Percentiles rank a stretch among this genome's conserved stretches.
Evolutionary conservation across 2,329 filamentous ascomycete genomes (phyloP).

Genomic region (Talaromyces pinophilus): DNA sequence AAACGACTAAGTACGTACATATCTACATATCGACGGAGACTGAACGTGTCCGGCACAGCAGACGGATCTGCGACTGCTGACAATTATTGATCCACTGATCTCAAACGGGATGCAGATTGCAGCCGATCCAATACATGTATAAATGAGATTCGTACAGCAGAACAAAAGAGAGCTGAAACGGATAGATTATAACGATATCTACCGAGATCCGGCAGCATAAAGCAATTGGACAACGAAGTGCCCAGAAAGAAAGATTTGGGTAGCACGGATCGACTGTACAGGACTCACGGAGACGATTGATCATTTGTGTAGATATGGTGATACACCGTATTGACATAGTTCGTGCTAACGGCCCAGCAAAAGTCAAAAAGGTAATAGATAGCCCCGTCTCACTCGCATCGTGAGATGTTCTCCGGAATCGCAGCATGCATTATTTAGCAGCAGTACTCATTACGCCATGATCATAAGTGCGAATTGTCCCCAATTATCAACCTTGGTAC

Average conservation of each 20-base stretch:
- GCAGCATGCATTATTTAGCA: conserved; percentile 1
- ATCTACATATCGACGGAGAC: neutral
- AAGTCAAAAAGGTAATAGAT: conserved; percentile 4
- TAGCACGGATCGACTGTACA: conserved; percentile 1
- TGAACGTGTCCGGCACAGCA: neutral
- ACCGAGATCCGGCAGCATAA: neutral
- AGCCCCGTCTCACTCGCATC: neutral
- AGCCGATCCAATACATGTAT: neutral
- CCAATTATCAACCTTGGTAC: neutral
- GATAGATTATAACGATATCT: neutral
- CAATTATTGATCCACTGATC: conserved; percentile 7
- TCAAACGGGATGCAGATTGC: neutral
- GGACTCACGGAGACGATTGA: neutral
- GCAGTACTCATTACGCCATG: neutral
- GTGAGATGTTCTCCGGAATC: conserved; percentile 1
- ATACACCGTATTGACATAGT: neutral
- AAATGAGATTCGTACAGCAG: neutral
- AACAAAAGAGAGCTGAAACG: neutral
- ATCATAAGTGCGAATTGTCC: neutral
- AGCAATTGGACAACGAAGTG: neutral
- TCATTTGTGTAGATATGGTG: neutral
- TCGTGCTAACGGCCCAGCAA: neutral
- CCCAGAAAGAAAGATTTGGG: neutral
- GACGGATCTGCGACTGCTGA: neutral
- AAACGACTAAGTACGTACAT: neutral